A percentile compares a stretch with the other conserved stretches of the same genome.
Conservation (phyloP, 176 grass and related monocot species). For the Avena atlantica region DNA sequence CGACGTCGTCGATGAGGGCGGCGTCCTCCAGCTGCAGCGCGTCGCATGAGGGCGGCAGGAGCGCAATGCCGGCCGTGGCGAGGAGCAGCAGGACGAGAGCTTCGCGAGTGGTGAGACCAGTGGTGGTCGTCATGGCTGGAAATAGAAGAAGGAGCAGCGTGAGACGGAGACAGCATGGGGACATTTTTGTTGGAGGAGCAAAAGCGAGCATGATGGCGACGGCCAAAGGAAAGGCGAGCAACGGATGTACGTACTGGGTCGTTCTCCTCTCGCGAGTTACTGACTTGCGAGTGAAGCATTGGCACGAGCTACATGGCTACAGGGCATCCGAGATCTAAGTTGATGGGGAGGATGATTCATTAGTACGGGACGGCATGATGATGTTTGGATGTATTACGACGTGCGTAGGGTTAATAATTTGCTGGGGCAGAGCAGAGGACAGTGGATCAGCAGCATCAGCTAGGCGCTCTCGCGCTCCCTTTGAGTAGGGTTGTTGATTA, state of each 20-base stretch:
- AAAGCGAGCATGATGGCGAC: slow-evolving; percentile 54
- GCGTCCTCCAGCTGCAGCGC: slow-evolving; percentile 59
- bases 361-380: slow-evolving; percentile 26
- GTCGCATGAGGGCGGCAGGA: background rate
- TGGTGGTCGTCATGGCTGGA: slow-evolving; percentile 54
- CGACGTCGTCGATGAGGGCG: slow-evolving; percentile 66
- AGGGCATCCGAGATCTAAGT: slow-evolving; percentile 28
- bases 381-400: slow-evolving; percentile 44
- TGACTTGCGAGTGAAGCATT: slow-evolving; percentile 51
- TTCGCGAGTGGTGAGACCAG: background rate
- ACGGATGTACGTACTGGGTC: background rate
- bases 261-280: background rate
- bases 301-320: background rate
- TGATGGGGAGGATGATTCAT: slow-evolving; percentile 32
- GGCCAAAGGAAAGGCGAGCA: slow-evolving; percentile 41
- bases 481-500: slow-evolving; percentile 45
- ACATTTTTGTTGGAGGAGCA: slow-evolving; percentile 51
- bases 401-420: slow-evolving; percentile 20
- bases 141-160: slow-evolving; percentile 40
- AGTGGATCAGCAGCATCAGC: background rate
- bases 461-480: background rate
- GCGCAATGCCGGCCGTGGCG: slow-evolving; percentile 18
- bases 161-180: slow-evolving; percentile 49
- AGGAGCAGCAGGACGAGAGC: slow-evolving; percentile 13
- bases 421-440: slow-evolving; percentile 28